A percentile compares a stretch with the other conserved stretches of the same genome.
Conservation (phyloP, 306 rosid species). For the Ormosia semicastrata region DNA sequence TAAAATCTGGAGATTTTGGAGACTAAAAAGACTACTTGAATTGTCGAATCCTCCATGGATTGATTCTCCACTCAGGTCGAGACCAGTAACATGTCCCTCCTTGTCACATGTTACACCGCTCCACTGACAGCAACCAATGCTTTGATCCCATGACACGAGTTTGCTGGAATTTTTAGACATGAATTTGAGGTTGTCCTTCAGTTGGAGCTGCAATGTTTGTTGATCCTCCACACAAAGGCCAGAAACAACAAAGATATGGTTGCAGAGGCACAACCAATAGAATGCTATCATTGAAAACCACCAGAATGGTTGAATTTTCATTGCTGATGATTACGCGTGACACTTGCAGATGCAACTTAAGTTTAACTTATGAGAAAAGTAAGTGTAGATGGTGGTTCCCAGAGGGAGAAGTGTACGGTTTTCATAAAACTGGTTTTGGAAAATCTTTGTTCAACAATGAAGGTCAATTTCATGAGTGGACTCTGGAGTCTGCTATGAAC, state of each 20-base stretch:
- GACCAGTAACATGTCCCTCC: slow-evolving; percentile 17
- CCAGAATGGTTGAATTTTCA: neutral
- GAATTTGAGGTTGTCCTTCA: neutral
- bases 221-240: neutral
- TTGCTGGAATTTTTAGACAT: neutral
- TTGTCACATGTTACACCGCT: neutral
- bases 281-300: neutral
- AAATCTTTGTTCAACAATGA: no score
- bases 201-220: neutral
- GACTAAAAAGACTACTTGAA: slow-evolving; percentile 17
- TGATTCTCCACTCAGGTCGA: neutral
- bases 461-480: no score
- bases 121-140: slow-evolving; percentile 18
- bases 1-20: slow-evolving; percentile 15
- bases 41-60: neutral
- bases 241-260: neutral
- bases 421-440: no score
- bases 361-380: no score
- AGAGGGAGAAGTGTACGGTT: no score
- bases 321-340: neutral
- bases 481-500: no score
- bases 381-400: no score
- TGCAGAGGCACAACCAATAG: neutral
- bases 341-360: no score
- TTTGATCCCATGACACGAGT: slow-evolving; percentile 15